phyloP scores from a whole-genome alignment of 495 filamentous ascomycete species.

The Annulohypoxylon bovei region DNA sequence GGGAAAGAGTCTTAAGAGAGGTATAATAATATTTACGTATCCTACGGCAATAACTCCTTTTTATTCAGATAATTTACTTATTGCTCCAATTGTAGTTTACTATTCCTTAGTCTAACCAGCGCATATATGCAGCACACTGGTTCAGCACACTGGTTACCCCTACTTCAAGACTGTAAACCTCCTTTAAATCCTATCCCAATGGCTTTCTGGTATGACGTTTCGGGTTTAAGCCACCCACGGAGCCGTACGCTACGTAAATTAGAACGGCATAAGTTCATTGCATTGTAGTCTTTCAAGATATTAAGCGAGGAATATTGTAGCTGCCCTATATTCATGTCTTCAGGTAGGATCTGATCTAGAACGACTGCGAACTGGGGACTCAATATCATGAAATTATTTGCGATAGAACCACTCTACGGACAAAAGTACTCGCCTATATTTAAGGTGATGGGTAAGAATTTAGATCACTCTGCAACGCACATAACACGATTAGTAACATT shows the following conservation, averaged over 20 bases:
- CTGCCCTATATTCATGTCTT: neutral
- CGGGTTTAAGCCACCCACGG: neutral
- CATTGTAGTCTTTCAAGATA: neutral
- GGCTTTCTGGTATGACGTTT: neutral
- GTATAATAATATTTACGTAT: neutral
- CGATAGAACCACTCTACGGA: neutral
- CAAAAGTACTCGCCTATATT: neutral
- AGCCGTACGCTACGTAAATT: too few species aligned
- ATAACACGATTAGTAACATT: neutral
- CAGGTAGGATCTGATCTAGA: neutral
- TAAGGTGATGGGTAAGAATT: neutral
- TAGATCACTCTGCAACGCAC: neutral
- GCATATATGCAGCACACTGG: too few species aligned
- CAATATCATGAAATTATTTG: neutral
- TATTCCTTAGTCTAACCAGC: too few species aligned
- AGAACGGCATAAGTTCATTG: neutral
- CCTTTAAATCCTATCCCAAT: neutral
- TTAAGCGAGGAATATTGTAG: neutral
- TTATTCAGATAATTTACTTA: too few species aligned
- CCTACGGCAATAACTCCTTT: neutral
- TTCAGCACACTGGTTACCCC: too few species aligned
- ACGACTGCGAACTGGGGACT: neutral
- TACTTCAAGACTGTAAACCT: neutral
- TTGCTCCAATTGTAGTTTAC: too few species aligned
- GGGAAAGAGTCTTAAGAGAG: neutral